Base-by-base conservation (phyloP, 2,329 filamentous ascomycete genomes). In the Corinectria fuckeliana region DNA sequence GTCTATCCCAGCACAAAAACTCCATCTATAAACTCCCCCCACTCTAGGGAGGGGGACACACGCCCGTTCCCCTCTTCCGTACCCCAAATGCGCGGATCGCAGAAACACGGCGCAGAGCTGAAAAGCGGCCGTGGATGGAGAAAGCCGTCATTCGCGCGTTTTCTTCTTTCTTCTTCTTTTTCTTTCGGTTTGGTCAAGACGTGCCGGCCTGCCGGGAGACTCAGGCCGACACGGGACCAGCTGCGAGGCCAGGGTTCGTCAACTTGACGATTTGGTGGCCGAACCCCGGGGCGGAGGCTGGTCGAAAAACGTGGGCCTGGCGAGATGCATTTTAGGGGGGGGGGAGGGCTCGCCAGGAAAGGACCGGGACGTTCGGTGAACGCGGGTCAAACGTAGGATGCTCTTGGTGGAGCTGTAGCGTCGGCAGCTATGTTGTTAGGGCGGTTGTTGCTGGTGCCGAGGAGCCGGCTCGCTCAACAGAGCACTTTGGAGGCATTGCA, bases 181-280 rank as follows among this genome's bases (percentile, higher is more conserved):
- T 28, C 11, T 23, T 28, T 44, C 41, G n/a, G 42, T 45, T n/a
- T n/a, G n/a, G n/a, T 44, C 14, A 44, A 44, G 23, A 26, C 14
- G 32, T 56, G 53, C 55, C 58, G 50, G 59, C 61, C 61, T 56
- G 32, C 53, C 61, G 61, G 61, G 59, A 62, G 61, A 64, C 61
- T 48, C 54, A 50, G 64, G 51, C 62, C 42, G 38, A 56, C 60
- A 59, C 47, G 47, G 14, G 8, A 45, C 39, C 50, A 36, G 23
- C 38, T 21, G 5, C 9, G n/a, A n/a, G n/a, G 26, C 16, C 8
- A 25, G 41, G 41, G 38, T 41, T 42, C 41, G 41, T 14, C n/a
- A 23, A 20, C 26, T 45, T 23, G 14, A 30, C 28, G 13, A 20
- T 51, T 18, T 14, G 32, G 32, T n/a, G 14, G 20, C 9, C 16